Evolutionary conservation across 345 rosid genomes (phyloP).

Genomic region (Lumnitzera racemosa): DNA sequence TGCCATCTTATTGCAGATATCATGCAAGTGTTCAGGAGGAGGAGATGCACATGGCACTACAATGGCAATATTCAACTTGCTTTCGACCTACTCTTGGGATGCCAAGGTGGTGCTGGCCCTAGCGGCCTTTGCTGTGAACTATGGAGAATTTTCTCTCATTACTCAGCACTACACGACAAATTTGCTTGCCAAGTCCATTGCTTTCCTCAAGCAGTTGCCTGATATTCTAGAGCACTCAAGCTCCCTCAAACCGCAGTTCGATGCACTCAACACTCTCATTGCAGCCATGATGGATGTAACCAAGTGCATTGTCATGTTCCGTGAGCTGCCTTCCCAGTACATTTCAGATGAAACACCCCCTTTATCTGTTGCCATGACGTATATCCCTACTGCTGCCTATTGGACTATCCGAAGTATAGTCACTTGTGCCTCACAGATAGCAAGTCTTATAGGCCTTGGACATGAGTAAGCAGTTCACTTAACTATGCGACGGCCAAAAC

Average conservation of each 20-base stretch:
- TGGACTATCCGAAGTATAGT: constrained; percentile 49
- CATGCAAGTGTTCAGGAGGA: constrained; percentile 45
- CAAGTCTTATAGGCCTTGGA: constrained; percentile 30
- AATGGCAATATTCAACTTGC: constrained; percentile 27
- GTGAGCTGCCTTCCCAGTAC: constrained; percentile 36
- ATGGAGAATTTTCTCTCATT: constrained; percentile 38
- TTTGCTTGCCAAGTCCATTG: constrained; percentile 29
- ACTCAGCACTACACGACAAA: constrained; percentile 22
- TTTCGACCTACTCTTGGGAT: constrained; percentile 39
- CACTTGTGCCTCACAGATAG: constrained; percentile 36
- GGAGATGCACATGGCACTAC: constrained; percentile 37
- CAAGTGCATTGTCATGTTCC: constrained; percentile 40
- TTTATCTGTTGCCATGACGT: constrained; percentile 26
- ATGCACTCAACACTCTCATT: constrained; percentile 37
- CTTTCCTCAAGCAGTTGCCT: constrained; percentile 39
- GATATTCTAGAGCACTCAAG: constrained; percentile 20
- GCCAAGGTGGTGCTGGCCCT: constrained; percentile 37
- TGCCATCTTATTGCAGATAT: constrained; percentile 18
- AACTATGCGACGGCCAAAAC: not conserved
- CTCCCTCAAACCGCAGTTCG: constrained; percentile 23
- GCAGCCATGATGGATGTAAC: constrained; percentile 42
- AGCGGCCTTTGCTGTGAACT: constrained; percentile 39
- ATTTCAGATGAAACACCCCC: constrained; percentile 28
- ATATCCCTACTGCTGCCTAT: constrained; percentile 43
- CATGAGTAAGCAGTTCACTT: constrained; percentile 25